Conservation (phyloP, 2,329 filamentous ascomycete species). For the Verticillium nubilum region DNA sequence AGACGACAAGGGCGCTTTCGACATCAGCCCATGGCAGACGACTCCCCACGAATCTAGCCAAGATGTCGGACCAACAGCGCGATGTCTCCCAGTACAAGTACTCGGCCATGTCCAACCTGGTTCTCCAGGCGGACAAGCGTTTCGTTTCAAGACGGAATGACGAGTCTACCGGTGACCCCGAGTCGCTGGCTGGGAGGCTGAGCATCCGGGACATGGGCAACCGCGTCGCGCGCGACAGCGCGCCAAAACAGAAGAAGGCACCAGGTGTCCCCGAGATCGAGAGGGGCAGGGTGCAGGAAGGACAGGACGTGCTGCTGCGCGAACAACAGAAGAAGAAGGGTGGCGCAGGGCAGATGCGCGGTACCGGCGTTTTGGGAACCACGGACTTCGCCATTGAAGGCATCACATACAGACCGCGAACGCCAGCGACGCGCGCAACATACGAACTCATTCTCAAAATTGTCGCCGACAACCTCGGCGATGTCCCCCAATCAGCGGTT, state of each 20-base stretch:
- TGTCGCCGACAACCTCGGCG: conserved; percentile 81
- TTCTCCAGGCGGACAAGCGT: conserved; percentile 97
- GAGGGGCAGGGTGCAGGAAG: conserved; percentile 71
- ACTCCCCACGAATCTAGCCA: conserved; percentile 21
- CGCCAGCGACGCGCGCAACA: conserved; percentile 82
- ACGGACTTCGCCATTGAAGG: conserved; percentile 86
- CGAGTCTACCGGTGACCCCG: conserved; percentile 93
- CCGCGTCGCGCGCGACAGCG: conserved; percentile 71
- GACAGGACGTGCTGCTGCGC: conserved; percentile 74
- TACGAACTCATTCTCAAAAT: conserved; percentile 93
- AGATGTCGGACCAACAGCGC: conserved; percentile 69
- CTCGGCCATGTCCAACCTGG: conserved; percentile 99
- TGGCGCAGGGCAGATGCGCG: conserved; percentile 62
- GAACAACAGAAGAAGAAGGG: conserved; percentile 85
- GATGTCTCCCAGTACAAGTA: conserved; percentile 98
- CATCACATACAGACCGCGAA: conserved; percentile 85
- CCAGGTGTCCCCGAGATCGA: conserved; percentile 64
- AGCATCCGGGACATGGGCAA: conserved; percentile 94
- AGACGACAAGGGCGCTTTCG: neutral
- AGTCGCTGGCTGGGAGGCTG: conserved; percentile 91
- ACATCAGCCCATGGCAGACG: neutral
- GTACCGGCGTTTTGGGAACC: conserved; percentile 74
- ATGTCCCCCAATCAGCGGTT: conserved; percentile 87
- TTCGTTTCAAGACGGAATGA: conserved; percentile 90
- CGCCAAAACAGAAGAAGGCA: conserved; percentile 75